Conservation (phyloP, 2,329 filamentous ascomycete species). For the Diaporthe vaccinii region DNA sequence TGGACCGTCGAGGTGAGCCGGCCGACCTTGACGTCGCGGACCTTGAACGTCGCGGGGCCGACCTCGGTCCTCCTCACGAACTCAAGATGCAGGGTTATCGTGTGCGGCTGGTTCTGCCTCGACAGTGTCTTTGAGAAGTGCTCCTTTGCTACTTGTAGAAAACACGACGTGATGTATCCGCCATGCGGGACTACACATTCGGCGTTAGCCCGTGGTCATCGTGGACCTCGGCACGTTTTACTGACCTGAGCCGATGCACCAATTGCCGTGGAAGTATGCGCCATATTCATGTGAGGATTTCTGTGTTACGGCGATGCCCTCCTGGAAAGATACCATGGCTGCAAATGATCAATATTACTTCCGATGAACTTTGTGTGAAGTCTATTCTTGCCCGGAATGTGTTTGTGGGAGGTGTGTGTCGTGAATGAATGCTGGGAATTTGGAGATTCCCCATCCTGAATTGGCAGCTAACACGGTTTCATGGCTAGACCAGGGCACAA, state of each 20-base stretch:
- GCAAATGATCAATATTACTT: neutral
- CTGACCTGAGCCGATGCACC: conserved; percentile 28
- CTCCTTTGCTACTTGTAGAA: conserved; percentile 53
- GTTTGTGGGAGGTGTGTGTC: neutral
- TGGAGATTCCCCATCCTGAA: conserved; percentile 1
- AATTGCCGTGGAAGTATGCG: neutral
- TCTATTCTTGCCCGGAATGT: neutral
- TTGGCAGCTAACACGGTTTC: conserved; percentile 18
- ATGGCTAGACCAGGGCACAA: neutral
- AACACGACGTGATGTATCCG: conserved; percentile 58
- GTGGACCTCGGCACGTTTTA: conserved; percentile 21
- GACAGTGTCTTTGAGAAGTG: conserved; percentile 50
- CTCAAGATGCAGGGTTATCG: conserved; percentile 56
- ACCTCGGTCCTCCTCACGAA: conserved; percentile 56
- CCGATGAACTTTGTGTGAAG: neutral
- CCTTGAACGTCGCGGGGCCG: conserved; percentile 55
- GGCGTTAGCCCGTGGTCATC: neutral
- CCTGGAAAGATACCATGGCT: conserved; percentile 13
- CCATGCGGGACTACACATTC: conserved; percentile 57
- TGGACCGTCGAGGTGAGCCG: conserved; percentile 51
- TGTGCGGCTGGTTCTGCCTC: conserved; percentile 51
- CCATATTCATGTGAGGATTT: conserved; percentile 20
- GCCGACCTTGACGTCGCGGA: conserved; percentile 60
- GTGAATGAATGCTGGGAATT: neutral
- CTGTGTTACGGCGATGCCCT: conserved; percentile 8